Evolutionary conservation across 345 rosid species (phyloP).

Genomic region (Aurinia saxatilis): DNA sequence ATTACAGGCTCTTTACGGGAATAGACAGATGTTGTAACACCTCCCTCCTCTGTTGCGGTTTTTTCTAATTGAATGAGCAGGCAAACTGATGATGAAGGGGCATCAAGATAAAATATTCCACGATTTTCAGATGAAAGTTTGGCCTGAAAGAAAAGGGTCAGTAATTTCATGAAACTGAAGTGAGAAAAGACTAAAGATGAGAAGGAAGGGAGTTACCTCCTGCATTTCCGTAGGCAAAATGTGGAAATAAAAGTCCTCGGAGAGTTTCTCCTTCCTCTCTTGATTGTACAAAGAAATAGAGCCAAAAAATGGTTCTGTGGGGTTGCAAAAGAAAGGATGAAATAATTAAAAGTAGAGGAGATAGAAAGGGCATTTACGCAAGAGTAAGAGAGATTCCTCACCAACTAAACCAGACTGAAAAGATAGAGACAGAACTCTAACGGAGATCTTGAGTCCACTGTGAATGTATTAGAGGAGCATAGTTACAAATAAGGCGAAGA

Average conservation of each 20-base stretch:
- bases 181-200: neutral
- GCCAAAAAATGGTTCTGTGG: slow-evolving; percentile 88
- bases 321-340: slow-evolving; percentile 22
- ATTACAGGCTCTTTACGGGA: slow-evolving; percentile 99
- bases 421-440: slow-evolving; percentile 74
- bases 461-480: slow-evolving; percentile 5
- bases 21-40: slow-evolving; percentile 86
- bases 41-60: slow-evolving; percentile 92
- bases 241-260: slow-evolving; percentile 85
- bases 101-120: slow-evolving; percentile 88
- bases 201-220: too few relatives aligned
- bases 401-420: slow-evolving; percentile 92
- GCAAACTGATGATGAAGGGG: slow-evolving; percentile 86
- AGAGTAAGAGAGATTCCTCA: slow-evolving; percentile 31
- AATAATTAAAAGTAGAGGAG: slow-evolving; percentile 10
- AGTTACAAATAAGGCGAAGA: neutral
- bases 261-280: slow-evolving; percentile 92
- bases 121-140: slow-evolving; percentile 54
- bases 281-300: slow-evolving; percentile 81
- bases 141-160: slow-evolving; percentile 39
- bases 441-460: slow-evolving; percentile 96
- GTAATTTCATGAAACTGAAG: neutral
- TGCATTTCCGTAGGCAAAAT: slow-evolving; percentile 61
- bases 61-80: slow-evolving; percentile 87
- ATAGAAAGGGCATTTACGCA: neutral